Evolutionary conservation across 345 rosid genomes (phyloP).

Genomic region (Eucalyptus pauciflora): DNA sequence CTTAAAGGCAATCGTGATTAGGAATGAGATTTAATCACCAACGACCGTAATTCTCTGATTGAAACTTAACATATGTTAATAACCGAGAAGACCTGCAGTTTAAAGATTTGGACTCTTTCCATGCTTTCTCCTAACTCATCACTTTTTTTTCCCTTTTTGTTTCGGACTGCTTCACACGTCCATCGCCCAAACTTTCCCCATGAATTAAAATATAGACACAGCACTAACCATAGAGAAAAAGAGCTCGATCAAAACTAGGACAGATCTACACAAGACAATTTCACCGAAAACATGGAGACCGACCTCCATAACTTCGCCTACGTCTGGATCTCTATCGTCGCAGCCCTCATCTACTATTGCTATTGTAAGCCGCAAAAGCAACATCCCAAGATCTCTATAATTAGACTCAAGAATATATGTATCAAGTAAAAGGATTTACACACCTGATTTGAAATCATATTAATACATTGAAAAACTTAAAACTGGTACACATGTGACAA

Average conservation of each 20-base stretch:
- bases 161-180: background rate
- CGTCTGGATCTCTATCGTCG: constrained; percentile 4
- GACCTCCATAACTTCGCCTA: background rate
- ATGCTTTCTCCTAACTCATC: background rate
- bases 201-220: background rate
- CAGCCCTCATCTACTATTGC: background rate
- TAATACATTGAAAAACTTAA: no score
- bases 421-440: no score
- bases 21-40: no score
- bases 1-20: background rate
- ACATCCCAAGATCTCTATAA: no score
- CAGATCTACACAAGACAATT: background rate
- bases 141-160: background rate
- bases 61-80: background rate
- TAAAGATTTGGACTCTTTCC: background rate
- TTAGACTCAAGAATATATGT: no score
- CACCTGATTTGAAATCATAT: no score
- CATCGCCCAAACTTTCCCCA: background rate
- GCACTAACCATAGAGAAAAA: background rate
- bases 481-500: no score
- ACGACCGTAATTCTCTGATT: no score
- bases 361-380: background rate
- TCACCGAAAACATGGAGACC: background rate
- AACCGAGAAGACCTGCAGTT: background rate
- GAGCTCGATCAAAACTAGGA: background rate